A percentile compares a stretch with the other conserved stretches of the same genome.
Conservation (phyloP, 805 yeast species). For the Kodamaea nitidulidarum region DNA sequence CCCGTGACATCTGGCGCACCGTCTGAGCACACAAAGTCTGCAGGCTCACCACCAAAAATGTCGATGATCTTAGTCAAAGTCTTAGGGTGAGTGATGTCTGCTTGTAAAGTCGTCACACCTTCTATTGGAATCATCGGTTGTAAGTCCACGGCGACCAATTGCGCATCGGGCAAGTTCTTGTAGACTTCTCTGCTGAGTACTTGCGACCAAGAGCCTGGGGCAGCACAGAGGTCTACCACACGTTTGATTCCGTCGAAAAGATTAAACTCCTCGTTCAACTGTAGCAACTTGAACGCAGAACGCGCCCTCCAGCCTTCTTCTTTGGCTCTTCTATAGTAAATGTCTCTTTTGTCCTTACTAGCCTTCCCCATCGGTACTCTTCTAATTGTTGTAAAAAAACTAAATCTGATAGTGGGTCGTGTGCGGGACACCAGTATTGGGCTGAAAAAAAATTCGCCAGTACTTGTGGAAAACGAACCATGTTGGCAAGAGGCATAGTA, state of each 20-base stretch:
- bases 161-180: conserved; percentile 46
- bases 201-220: conserved; percentile 98
- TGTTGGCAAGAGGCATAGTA: conserved; percentile 7
- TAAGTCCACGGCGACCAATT: conserved; percentile 89
- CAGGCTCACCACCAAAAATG: conserved; percentile 85
- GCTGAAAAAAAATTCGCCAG: conserved; percentile 7
- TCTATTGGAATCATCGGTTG: conserved; percentile 98
- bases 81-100: conserved; percentile 95
- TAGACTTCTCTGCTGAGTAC: conserved; percentile 73
- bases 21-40: conserved; percentile 94
- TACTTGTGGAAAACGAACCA: neutral
- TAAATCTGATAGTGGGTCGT: conserved; percentile 8
- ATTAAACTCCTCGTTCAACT: conserved; percentile 85
- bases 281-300: conserved; percentile 90
- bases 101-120: conserved; percentile 86
- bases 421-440: neutral
- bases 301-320: conserved; percentile 98
- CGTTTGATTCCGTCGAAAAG: conserved; percentile 68
- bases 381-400: conserved; percentile 2
- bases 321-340: conserved; percentile 88
- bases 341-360: conserved; percentile 90
- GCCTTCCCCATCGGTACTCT: conserved; percentile 75
- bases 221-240: conserved; percentile 97
- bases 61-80: conserved; percentile 73
- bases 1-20: conserved; percentile 99